Percentiles rank a stretch among this genome's conserved stretches.
These are phyloP conservation scores for Aspergillus avenaceus DNA, from an alignment of 495 filamentous ascomycete species.

Conservation along the genomic window DNA sequence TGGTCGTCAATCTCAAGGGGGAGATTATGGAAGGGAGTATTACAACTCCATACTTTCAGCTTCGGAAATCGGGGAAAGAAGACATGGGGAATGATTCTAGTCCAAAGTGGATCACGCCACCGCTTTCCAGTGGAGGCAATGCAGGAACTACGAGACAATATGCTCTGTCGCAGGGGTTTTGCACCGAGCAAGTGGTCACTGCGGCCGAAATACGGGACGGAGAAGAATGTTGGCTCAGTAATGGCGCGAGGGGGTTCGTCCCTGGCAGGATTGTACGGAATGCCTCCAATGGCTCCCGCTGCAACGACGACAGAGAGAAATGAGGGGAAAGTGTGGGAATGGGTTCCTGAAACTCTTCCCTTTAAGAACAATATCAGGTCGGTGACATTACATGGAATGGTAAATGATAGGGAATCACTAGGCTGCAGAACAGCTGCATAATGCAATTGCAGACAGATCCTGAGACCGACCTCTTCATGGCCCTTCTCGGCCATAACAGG, in stretches of 20 bases:
- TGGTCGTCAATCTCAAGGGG: conserved; percentile 62
- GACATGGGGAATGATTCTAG: not conserved
- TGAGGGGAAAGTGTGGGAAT: no score
- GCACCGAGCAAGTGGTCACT: conserved; percentile 57
- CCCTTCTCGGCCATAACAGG: no score
- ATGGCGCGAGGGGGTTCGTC: conserved; percentile 79
- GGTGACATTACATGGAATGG: no score
- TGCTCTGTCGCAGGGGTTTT: conserved; percentile 60
- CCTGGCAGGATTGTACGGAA: conserved; percentile 34
- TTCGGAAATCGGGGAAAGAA: conserved; percentile 21
- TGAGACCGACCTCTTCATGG: no score
- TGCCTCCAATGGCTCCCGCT: conserved; percentile 20
- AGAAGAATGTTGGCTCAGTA: conserved; percentile 81
- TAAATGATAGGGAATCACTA: no score
- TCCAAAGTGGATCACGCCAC: conserved; percentile 39
- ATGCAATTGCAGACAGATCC: no score
- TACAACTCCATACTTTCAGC: conserved; percentile 76
- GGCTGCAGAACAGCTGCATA: no score
- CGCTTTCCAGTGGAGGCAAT: conserved; percentile 65
- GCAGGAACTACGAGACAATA: conserved; percentile 77
- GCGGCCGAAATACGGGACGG: conserved; percentile 57
- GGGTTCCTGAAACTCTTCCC: no score
- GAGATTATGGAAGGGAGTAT: conserved; percentile 85
- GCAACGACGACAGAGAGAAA: not conserved
- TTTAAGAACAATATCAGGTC: no score